Percentiles rank a stretch among this genome's conserved stretches.
These are phyloP conservation scores for Phlebiopsis flavidoalba DNA, from an alignment of 768 basidiomycete genomes.

Conservation along the genomic window DNA sequence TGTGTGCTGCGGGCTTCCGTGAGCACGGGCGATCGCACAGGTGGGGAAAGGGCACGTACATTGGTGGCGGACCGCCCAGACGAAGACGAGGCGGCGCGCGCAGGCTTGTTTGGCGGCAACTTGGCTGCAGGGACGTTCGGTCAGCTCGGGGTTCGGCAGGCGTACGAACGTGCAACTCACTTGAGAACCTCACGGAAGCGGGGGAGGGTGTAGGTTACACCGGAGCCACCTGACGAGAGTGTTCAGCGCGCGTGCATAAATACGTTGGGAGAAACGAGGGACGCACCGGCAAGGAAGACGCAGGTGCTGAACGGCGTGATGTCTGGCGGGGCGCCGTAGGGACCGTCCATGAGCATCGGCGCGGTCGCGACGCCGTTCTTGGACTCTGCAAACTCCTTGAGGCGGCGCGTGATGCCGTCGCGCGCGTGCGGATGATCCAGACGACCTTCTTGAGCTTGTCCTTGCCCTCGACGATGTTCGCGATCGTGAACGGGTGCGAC, in stretches of 20 bases:
- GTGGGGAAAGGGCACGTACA: constrained; percentile 11
- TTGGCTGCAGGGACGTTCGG: constrained; percentile 9
- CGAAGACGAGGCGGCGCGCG: constrained; percentile 25
- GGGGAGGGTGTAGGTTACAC: constrained; percentile 29
- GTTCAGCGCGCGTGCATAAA: neutral
- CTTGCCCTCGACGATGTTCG: constrained; percentile 30
- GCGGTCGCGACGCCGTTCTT: constrained; percentile 21
- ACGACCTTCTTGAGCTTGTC: constrained; percentile 32
- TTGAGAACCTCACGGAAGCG: constrained; percentile 28
- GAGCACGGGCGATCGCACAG: neutral
- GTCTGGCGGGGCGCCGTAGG: constrained; percentile 33
- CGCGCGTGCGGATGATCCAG: constrained; percentile 46
- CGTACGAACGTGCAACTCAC: constrained; percentile 14
- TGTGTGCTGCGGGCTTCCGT: constrained; percentile 12
- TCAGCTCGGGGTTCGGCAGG: neutral
- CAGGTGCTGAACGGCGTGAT: constrained; percentile 29
- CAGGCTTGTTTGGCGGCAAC: constrained; percentile 15
- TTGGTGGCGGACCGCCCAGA: constrained; percentile 26
- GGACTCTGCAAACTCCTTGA: constrained; percentile 16
- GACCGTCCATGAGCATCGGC: constrained; percentile 33
- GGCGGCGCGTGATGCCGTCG: constrained; percentile 42
- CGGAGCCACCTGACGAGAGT: constrained; percentile 25
- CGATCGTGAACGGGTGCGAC: constrained; percentile 47
- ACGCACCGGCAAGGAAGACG: constrained; percentile 33
- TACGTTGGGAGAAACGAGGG: too few relatives aligned